A percentile compares a stretch with the other conserved stretches of the same genome.
phyloP scores from a whole-genome alignment of 176 grass and related monocot species.

The Rhynchospora tenuis region DNA sequence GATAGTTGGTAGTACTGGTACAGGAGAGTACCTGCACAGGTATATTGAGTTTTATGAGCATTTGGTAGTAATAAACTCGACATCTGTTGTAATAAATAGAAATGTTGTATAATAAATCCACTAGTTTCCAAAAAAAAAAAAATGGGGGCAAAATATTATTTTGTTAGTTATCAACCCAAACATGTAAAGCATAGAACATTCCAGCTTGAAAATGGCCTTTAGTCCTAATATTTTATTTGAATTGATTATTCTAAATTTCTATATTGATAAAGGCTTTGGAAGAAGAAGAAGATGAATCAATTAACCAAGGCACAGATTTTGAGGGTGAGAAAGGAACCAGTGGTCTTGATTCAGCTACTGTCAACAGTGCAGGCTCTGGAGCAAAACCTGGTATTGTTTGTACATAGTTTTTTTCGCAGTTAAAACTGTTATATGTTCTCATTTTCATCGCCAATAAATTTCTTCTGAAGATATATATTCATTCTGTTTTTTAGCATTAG shows the following conservation, averaged over 20 bases:
- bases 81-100: too few relatives aligned
- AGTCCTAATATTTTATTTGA: neutral
- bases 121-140: neutral
- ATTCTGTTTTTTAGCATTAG: conserved; percentile 17
- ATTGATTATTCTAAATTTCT: neutral
- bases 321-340: conserved; percentile 49
- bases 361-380: conserved; percentile 24
- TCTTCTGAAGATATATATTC: neutral
- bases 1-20: too few relatives aligned
- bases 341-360: conserved; percentile 17
- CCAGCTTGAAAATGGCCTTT: neutral
- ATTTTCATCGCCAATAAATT: neutral
- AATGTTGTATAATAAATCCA: too few relatives aligned
- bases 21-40: too few relatives aligned
- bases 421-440: neutral
- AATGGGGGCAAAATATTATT: neutral
- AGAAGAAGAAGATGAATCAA: conserved; percentile 56
- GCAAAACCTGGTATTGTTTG: conserved; percentile 50
- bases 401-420: neutral
- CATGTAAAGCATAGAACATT: neutral
- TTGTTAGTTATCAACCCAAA: neutral
- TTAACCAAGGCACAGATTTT: conserved; percentile 32
- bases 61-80: too few relatives aligned
- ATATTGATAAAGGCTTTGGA: conserved; percentile 36
- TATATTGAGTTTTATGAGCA: too few relatives aligned